A percentile compares a stretch with the other conserved stretches of the same genome.
These are phyloP conservation scores for Trebouxia sp. DNA, from an alignment of 139 green algal genomes.

Conservation along the genomic window DNA sequence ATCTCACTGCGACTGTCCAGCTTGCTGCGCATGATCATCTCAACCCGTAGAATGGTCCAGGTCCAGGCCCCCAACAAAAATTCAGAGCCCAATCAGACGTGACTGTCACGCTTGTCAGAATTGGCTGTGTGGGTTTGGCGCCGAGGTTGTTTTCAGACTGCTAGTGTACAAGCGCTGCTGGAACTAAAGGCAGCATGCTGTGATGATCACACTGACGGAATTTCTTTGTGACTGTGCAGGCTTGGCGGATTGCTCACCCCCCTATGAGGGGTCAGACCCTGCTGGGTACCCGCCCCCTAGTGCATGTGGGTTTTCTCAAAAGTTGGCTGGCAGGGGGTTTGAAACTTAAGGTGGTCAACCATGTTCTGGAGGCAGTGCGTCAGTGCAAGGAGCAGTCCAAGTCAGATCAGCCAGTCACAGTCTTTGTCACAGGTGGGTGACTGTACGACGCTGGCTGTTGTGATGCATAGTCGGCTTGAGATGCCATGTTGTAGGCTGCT, in stretches of 20 bases:
- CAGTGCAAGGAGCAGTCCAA: not conserved
- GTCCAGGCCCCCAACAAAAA: too few species aligned
- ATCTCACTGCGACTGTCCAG: too few species aligned
- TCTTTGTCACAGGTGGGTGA: slow-evolving; percentile 30
- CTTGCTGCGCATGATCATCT: too few species aligned
- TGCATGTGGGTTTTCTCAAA: slow-evolving; percentile 33
- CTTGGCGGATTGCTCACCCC: slow-evolving; percentile 30
- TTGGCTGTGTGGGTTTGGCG: not conserved
- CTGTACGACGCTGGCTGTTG: too few species aligned
- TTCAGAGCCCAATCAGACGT: too few species aligned
- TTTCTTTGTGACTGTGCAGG: not conserved
- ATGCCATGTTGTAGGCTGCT: too few species aligned
- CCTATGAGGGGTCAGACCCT: slow-evolving; percentile 24
- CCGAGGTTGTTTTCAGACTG: not conserved
- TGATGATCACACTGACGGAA: not conserved
- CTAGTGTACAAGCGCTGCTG: not conserved
- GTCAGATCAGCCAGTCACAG: slow-evolving; percentile 5
- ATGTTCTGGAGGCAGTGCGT: not conserved
- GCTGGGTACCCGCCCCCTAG: not conserved
- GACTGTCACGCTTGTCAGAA: too few species aligned
- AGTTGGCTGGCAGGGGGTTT: slow-evolving; percentile 12
- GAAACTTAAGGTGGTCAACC: slow-evolving; percentile 3
- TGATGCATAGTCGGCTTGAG: too few species aligned
- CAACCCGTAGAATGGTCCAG: too few species aligned
- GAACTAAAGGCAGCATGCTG: too few species aligned